Evolutionary conservation across 1,284 basidiomycete genomes (phyloP).

Genomic region (Violaceomyces palustris): DNA sequence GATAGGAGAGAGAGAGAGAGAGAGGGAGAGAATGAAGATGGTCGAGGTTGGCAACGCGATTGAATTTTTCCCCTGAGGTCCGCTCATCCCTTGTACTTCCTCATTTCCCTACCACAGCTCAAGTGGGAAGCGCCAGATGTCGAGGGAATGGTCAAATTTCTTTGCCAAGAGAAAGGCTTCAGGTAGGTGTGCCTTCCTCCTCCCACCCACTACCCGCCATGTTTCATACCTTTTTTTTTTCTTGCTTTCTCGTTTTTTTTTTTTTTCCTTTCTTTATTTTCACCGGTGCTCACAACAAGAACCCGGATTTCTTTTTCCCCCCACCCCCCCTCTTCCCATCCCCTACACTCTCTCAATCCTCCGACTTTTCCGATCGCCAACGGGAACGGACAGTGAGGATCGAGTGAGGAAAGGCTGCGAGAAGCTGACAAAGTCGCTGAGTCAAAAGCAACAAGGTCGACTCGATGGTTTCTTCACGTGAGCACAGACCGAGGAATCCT

Average conservation of each 20-base stretch:
- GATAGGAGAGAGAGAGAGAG: no score
- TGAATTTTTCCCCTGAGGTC: neutral
- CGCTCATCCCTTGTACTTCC: neutral
- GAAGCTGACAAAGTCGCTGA: conserved; percentile 80
- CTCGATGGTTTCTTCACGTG: conserved; percentile 82
- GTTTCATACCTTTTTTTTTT: conserved; percentile 1
- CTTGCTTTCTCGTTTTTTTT: neutral
- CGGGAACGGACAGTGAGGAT: conserved; percentile 68
- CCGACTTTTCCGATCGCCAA: no score
- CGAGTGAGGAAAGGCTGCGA: conserved; percentile 91
- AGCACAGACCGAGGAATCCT: neutral
- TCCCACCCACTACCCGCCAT: neutral
- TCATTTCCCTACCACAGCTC: conserved; percentile 61
- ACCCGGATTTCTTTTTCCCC: no score
- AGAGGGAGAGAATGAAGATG: no score
- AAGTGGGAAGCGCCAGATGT: conserved; percentile 93
- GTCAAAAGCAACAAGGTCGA: conserved; percentile 89
- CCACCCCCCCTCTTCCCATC: no score
- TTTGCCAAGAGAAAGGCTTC: conserved; percentile 94
- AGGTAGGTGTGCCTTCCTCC: conserved; percentile 61
- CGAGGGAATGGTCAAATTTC: conserved; percentile 87
- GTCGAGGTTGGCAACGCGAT: no score
- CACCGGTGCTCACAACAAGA: no score
- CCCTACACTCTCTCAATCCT: no score
- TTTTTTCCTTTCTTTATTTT: neutral